Evolutionary conservation across 2,329 filamentous ascomycete species (phyloP).

Genomic region (Torrubiellomyces zombiae): DNA sequence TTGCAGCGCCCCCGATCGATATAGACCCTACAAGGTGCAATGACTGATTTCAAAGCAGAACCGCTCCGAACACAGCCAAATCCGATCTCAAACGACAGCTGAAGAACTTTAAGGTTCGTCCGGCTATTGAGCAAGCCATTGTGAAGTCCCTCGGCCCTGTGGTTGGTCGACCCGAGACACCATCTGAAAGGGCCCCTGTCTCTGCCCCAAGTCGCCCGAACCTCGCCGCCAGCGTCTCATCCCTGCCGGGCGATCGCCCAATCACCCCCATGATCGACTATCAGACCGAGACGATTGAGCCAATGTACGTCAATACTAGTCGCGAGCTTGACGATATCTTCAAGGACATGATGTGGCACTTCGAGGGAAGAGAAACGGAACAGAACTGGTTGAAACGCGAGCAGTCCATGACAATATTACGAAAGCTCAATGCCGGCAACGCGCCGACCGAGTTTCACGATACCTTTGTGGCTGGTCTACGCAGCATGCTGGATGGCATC

Average conservation of each 20-base stretch:
- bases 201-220: slow-evolving; percentile 20
- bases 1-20: no score
- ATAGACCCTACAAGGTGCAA: no score
- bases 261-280: slow-evolving; percentile 46
- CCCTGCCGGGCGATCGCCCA: slow-evolving; percentile 31
- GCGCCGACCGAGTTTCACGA: slow-evolving; percentile 60
- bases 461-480: slow-evolving; percentile 53
- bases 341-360: slow-evolving; percentile 61
- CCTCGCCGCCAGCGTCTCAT: slow-evolving; percentile 35
- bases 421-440: slow-evolving; percentile 70
- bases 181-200: slow-evolving; percentile 20
- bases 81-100: slow-evolving; percentile 79
- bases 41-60: slow-evolving; percentile 23
- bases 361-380: slow-evolving; percentile 80
- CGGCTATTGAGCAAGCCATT: slow-evolving; percentile 71
- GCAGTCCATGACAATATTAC: slow-evolving; percentile 59
- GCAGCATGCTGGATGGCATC: slow-evolving; percentile 67
- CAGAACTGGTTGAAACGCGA: slow-evolving; percentile 84
- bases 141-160: slow-evolving; percentile 52
- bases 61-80: slow-evolving; percentile 68
- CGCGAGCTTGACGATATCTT: slow-evolving; percentile 81
- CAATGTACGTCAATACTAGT: slow-evolving; percentile 66
- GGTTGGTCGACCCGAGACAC: slow-evolving; percentile 23
- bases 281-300: slow-evolving; percentile 56
- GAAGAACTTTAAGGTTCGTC: slow-evolving; percentile 67